These are phyloP conservation scores for Micractinium sp. DNA, from an alignment of 139 green algal genomes.

Conservation along the genomic window DNA sequence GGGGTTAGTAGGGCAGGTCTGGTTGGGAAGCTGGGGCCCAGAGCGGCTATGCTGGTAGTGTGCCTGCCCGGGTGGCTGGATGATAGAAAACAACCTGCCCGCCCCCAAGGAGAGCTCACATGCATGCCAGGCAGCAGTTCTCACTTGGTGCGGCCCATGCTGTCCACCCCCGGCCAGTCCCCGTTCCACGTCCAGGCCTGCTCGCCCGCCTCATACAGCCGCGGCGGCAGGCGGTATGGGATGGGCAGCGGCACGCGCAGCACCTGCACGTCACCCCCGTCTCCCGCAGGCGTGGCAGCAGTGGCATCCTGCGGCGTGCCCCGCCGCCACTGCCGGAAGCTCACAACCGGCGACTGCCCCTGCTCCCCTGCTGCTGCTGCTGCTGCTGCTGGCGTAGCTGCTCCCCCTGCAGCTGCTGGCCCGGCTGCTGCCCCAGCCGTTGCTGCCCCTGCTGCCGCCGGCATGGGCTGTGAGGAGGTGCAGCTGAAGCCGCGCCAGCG, in stretches of 20 bases:
- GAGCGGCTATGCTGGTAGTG: too few relatives aligned
- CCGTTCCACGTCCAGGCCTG: slow-evolving; percentile 9
- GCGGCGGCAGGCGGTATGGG: slow-evolving; percentile 36
- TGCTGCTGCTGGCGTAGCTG: not conserved
- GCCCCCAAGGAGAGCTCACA: too few relatives aligned
- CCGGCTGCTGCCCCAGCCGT: not conserved
- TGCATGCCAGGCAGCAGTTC: not conserved
- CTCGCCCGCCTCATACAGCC: slow-evolving; percentile 8
- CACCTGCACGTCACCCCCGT: not conserved
- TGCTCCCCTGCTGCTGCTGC: not conserved
- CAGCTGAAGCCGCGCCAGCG: slow-evolving; percentile 35
- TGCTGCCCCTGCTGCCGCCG: not conserved
- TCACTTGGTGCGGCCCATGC: not conserved
- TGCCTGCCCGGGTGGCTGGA: too few relatives aligned
- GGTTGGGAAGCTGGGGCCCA: too few relatives aligned
- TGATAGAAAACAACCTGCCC: too few relatives aligned
- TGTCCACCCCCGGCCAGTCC: slow-evolving; percentile 17
- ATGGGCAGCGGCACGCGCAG: slow-evolving; percentile 39
- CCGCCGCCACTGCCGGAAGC: slow-evolving; percentile 27
- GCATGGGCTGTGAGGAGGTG: not conserved
- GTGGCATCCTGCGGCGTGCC: not conserved
- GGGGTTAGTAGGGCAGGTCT: too few relatives aligned
- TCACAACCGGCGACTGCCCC: not conserved
- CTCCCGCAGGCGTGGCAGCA: not conserved
- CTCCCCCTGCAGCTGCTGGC: not conserved